phyloP scores from a whole-genome alignment of 306 rosid genomes.

The Cucurbita ficifolia region DNA sequence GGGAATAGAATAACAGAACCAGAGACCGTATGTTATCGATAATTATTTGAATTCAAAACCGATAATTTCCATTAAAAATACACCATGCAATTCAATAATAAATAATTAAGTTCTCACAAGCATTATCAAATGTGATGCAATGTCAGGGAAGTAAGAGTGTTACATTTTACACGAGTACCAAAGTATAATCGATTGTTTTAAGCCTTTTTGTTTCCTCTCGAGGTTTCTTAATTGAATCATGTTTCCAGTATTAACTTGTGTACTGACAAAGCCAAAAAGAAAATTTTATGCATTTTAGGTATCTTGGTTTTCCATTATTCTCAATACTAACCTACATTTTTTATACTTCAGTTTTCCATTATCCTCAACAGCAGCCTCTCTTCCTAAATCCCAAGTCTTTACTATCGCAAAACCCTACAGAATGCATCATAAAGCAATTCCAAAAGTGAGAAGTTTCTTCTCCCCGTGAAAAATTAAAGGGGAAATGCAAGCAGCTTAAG shows the following conservation, averaged over 20 bases:
- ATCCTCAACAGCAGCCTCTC: neutral
- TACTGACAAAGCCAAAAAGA: neutral
- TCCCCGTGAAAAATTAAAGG: neutral
- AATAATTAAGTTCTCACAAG: neutral
- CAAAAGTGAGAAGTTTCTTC: neutral
- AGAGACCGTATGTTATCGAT: neutral
- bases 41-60: neutral
- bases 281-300: neutral
- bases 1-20: neutral
- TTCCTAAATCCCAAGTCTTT: neutral
- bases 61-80: neutral
- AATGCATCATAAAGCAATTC: neutral
- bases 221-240: neutral
- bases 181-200: neutral
- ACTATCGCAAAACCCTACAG: neutral
- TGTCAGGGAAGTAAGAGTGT: neutral
- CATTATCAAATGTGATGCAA: neutral
- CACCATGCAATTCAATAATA: neutral
- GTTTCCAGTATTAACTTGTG: neutral
- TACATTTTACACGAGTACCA: neutral
- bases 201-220: neutral
- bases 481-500: neutral
- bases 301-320: neutral
- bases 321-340: neutral
- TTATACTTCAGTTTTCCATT: neutral